Evolutionary conservation across 1,139 yeast species (phyloP), one percentile per base, ranked within the genome.

Genomic region (Kazachstania sp.): DNA sequence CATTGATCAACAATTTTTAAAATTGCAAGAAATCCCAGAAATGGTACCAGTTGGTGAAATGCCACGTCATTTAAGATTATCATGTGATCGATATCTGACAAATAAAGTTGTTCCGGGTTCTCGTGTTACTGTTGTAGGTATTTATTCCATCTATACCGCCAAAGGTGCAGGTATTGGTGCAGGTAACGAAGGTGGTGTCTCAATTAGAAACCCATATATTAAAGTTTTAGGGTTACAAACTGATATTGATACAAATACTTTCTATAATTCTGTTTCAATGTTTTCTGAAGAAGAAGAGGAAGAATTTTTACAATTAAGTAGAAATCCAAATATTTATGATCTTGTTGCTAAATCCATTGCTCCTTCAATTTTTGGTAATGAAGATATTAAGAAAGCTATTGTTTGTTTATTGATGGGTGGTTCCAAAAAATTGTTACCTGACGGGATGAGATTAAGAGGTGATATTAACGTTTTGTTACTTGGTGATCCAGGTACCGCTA

Each of bases 401-500:
- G 81, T 95, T 0, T 94, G 98, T 69, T 70, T 94, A 51, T 71
- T 92, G 45, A 80, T 92, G 82, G 95, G 98, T 46, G 99, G 99
- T 0, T 85, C 97, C 8, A 86, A 88, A 61, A 90, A 92, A 60
- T 65, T 88, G 3, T 71, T 94, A 46, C 97, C 98, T 0, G 99
- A 92, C 69, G 95, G 96, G 13, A 86, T 90, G 95, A 74, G 97
- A 61, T 74, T 94, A 50, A 79, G 99, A 72, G 99, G 99, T 59
- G 99, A 92, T 66, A 87, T 92, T 57, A 92, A 94, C 62, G 97
- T 94, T 9, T 73, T 92, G 46, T 68, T 92, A 49, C 74, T 94
- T 43, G 99, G 99, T 68, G 99, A 92, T 64, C 99, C 99, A 16
- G 98, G 98, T 72, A 92, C 98, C 19, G 97, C 98, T 45, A 92